These are phyloP conservation scores for Cystobasidium tubakii DNA, from an alignment of 768 basidiomycete species.

Conservation along the genomic window DNA sequence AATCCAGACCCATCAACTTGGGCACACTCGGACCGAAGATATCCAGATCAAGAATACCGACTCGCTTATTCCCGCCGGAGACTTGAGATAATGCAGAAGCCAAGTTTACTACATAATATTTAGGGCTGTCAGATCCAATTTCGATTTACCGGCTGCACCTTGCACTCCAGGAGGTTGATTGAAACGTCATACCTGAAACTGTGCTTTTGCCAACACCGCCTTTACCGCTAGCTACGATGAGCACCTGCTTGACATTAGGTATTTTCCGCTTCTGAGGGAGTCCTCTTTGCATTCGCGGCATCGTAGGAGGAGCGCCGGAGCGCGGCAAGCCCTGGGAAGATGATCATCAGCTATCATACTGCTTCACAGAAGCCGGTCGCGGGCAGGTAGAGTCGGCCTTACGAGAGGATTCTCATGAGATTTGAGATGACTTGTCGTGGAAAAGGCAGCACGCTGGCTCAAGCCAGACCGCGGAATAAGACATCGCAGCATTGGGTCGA, in stretches of 20 bases:
- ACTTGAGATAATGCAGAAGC: constrained; percentile 65
- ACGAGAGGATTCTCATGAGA: constrained; percentile 46
- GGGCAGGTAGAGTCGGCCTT: neutral
- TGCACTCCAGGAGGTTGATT: too few species aligned
- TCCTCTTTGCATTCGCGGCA: constrained; percentile 51
- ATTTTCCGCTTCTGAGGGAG: constrained; percentile 51
- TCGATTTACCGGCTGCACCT: too few species aligned
- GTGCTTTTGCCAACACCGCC: constrained; percentile 96
- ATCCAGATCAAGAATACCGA: constrained; percentile 88
- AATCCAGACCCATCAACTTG: constrained; percentile 81
- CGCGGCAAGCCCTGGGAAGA: constrained; percentile 51
- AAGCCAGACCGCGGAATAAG: neutral
- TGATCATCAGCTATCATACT: neutral
- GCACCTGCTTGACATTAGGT: constrained; percentile 66
- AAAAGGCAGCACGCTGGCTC: constrained; percentile 6
- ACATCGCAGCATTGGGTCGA: constrained; percentile 16
- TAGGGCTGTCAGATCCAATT: too few species aligned
- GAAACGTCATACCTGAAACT: constrained; percentile 64
- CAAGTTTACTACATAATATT: constrained; percentile 61
- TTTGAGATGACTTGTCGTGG: neutral
- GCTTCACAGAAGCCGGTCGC: too few species aligned
- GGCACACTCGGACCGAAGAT: constrained; percentile 85
- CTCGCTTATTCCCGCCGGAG: constrained; percentile 54
- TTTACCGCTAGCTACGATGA: constrained; percentile 85
- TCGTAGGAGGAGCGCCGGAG: constrained; percentile 50